Conservation (phyloP, 169 alveolate genomes). For the Plasmodium vivax region DNA sequence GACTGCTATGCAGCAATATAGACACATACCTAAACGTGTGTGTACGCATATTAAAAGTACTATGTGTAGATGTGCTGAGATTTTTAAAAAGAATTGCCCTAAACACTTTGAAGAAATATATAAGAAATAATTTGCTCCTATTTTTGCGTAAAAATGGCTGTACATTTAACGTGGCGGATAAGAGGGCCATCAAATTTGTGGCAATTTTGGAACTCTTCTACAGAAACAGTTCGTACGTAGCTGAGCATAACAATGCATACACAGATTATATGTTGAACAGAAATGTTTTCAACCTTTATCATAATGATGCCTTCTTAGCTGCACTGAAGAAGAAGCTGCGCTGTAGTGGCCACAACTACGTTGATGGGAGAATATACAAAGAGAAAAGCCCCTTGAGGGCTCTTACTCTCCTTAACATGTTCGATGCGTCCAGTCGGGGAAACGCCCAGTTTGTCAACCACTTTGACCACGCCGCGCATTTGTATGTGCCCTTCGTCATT, state of each 20-base stretch:
- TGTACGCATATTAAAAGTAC: slow-evolving; percentile 41
- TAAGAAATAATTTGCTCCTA: slow-evolving; percentile 32
- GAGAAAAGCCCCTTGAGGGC: slow-evolving; percentile 28
- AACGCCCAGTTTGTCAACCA: background rate
- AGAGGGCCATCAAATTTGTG: slow-evolving; percentile 26
- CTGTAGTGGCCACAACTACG: background rate
- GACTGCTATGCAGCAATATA: slow-evolving; percentile 35
- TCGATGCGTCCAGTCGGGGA: background rate
- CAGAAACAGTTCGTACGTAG: slow-evolving; percentile 38
- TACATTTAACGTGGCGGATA: background rate
- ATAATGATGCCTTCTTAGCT: background rate
- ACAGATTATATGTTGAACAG: slow-evolving; percentile 46
- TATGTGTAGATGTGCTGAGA: slow-evolving; percentile 46
- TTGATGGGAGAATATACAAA: slow-evolving; percentile 24
- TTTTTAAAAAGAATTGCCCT: slow-evolving; percentile 38
- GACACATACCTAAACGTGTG: slow-evolving; percentile 22
- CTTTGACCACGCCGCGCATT: background rate
- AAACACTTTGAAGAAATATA: slow-evolving; percentile 48
- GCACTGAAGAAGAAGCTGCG: slow-evolving; percentile 10
- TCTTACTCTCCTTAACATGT: slow-evolving; percentile 5
- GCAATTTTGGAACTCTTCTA: slow-evolving; percentile 34
- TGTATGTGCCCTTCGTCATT: slow-evolving; percentile 13
- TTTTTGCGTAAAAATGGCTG: slow-evolving; percentile 34
- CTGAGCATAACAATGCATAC: slow-evolving; percentile 27
- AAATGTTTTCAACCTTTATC: slow-evolving; percentile 8